phyloP scores from a whole-genome alignment of 139 green algal genomes.

The Tetratostichococcus sp. region DNA sequence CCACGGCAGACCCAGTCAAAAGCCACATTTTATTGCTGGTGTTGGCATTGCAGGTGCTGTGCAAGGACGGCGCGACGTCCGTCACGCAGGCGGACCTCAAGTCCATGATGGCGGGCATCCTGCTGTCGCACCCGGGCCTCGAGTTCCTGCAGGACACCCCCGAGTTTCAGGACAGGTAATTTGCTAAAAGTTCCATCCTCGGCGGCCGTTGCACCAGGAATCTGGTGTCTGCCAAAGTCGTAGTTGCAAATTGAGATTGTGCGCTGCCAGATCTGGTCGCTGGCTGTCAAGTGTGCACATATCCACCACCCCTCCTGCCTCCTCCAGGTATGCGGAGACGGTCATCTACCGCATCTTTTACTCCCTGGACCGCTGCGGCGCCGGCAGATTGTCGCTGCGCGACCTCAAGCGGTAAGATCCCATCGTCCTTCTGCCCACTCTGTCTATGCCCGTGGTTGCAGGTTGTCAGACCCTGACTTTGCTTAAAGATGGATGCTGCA shows the following conservation, averaged over 20 bases:
- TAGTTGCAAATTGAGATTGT: too few species aligned
- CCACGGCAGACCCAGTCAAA: too few species aligned
- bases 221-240: too few species aligned
- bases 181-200: too few species aligned
- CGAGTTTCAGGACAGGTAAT: conserved; percentile 92
- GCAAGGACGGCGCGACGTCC: conserved; percentile 19
- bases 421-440: not conserved
- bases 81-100: conserved; percentile 72
- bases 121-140: conserved; percentile 89
- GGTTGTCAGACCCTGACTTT: too few species aligned
- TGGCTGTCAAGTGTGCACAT: too few species aligned
- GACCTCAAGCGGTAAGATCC: conserved; percentile 66
- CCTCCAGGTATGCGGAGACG: conserved; percentile 87
- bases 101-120: conserved; percentile 77
- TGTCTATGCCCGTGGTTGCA: too few species aligned
- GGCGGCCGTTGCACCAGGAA: too few species aligned
- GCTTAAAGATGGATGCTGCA: too few species aligned
- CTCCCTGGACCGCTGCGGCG: conserved; percentile 73
- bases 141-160: conserved; percentile 95
- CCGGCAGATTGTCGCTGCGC: conserved; percentile 67
- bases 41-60: conserved; percentile 49
- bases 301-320: too few species aligned
- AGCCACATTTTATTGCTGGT: too few species aligned
- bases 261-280: too few species aligned
- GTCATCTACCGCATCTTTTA: conserved; percentile 98